A percentile compares a stretch with the other conserved stretches of the same genome.
Conservation (phyloP, 805 yeast genomes). For the Metschnikowia kofuensis region DNA sequence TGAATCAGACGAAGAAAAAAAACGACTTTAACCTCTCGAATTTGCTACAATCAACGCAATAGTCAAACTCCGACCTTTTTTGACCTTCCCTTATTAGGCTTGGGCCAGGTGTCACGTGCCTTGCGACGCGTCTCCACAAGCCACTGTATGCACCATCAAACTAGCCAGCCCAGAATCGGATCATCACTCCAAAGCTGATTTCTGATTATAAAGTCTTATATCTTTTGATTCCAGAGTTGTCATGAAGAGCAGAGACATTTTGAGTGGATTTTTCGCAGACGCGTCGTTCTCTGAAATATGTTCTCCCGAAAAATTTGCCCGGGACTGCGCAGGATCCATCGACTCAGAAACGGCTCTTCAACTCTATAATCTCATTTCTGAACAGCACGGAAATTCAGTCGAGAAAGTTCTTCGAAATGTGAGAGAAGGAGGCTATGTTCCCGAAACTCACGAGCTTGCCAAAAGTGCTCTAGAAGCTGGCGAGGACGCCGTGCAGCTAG, state of each 20-base stretch:
- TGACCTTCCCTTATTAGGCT: no score
- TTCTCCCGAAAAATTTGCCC: conserved; percentile 3
- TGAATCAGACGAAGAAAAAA: no score
- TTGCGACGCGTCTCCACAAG: not conserved
- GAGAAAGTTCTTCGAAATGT: not conserved
- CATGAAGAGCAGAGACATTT: conserved; percentile 10
- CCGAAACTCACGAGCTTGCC: not conserved
- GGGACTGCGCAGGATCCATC: conserved; percentile 2
- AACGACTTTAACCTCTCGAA: no score
- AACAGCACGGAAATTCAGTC: conserved; percentile 1
- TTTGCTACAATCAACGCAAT: no score
- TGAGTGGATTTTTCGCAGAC: conserved; percentile 7
- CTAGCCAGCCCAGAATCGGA: not conserved
- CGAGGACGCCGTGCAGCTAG: not conserved
- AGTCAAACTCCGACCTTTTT: no score
- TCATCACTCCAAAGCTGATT: not conserved
- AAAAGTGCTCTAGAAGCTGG: not conserved
- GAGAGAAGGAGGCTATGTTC: not conserved
- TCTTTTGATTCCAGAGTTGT: not conserved
- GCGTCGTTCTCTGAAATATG: conserved; percentile 4
- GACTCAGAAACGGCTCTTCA: not conserved
- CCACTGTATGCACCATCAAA: not conserved
- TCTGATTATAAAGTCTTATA: not conserved
- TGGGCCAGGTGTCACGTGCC: not conserved
- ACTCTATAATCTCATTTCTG: conserved; percentile 4